Percentiles rank a stretch among this genome's conserved stretches.
phyloP scores from a whole-genome alignment of 2,329 filamentous ascomycete genomes.

The Amylocarpus encephaloides region DNA sequence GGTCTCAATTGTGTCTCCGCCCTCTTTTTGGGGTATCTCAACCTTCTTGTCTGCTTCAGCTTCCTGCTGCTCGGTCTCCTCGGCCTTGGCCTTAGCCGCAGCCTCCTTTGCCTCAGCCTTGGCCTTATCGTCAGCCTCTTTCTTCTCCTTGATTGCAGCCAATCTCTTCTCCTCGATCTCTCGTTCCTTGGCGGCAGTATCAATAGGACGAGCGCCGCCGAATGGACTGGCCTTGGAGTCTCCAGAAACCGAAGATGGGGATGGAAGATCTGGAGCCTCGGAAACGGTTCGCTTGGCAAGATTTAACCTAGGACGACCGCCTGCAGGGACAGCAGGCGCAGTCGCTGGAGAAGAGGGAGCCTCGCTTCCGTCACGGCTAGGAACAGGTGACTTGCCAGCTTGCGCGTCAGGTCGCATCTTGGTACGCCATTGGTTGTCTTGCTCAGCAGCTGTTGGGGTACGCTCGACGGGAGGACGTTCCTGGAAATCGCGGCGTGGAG shows the following conservation, averaged over 20 bases:
- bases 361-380: slow-evolving; percentile 67
- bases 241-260: slow-evolving; percentile 42
- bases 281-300: slow-evolving; percentile 87
- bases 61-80: slow-evolving; percentile 32
- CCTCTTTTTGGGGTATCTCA: slow-evolving; percentile 28
- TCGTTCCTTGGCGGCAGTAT: slow-evolving; percentile 82
- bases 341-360: slow-evolving; percentile 66
- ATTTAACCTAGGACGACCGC: slow-evolving; percentile 73
- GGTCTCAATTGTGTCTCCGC: slow-evolving; percentile 29
- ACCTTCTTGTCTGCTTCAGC: slow-evolving; percentile 28
- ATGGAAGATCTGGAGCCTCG: slow-evolving; percentile 51
- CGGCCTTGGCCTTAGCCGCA: slow-evolving; percentile 29
- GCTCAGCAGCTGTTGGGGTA: slow-evolving; percentile 78
- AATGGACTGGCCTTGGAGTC: slow-evolving; percentile 89
- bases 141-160: slow-evolving; percentile 70
- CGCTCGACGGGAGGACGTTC: slow-evolving; percentile 63
- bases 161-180: slow-evolving; percentile 85
- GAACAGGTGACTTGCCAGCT: slow-evolving; percentile 51
- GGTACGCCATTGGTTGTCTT: slow-evolving; percentile 87
- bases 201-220: slow-evolving; percentile 86
- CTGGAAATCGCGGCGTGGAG: slow-evolving; percentile 70
- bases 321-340: slow-evolving; percentile 46
- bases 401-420: slow-evolving; percentile 77
- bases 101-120: slow-evolving; percentile 59
- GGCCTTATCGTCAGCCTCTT: slow-evolving; percentile 54